Evolutionary conservation across 2,329 filamentous ascomycete genomes (phyloP), one percentile per base, ranked within the genome.

Genomic region (Xenoacremonium recifei): DNA sequence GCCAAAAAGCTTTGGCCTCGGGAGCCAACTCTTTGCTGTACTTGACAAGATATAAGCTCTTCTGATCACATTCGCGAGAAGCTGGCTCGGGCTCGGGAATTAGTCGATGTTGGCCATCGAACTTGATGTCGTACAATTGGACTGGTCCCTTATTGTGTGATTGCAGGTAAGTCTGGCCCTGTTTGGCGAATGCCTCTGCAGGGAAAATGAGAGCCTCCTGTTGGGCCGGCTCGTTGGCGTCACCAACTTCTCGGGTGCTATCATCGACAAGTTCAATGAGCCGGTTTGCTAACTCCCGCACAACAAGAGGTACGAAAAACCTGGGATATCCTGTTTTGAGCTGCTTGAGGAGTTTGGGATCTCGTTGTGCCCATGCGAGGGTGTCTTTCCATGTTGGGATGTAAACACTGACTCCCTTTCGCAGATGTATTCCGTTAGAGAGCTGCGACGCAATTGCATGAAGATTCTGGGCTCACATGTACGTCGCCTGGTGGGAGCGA

Each of bases 371-470:
- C 54, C 53, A 62, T 21, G 44, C 53, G 6, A 51, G 23, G 0
- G 51, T 53, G n/a, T 61, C 51, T 45, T 44, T 40, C 60, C 57
- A 63, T 21, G 43, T 52, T 3, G 58, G 60, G n/a, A 62, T 54
- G 10, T 54, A 62, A 7, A 62, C 60, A 40, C 60, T 63, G 21
- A 61, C 45, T 15, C 49, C 57, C 59, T 62, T 21, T 2, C 10
- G 10, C 16, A 13, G 27, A 17, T 35, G 30, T 9, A 17, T 21
- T 35, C 6, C 21, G 17, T 32, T 18, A 12, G 9, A n/a, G n/a
- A n/a, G 20, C 25, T 39, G 12, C 36, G 15, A 32, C 15, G 9
- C 9, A 32, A 9, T 16, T 32, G 10, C 29, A 32, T 32, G 15
- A 10, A 11, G 16, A 11, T 9, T 27, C 9, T 27, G 10, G 29